These are phyloP conservation scores for Saturnispora sanitii DNA, from an alignment of 805 yeast species.

Conservation along the genomic window DNA sequence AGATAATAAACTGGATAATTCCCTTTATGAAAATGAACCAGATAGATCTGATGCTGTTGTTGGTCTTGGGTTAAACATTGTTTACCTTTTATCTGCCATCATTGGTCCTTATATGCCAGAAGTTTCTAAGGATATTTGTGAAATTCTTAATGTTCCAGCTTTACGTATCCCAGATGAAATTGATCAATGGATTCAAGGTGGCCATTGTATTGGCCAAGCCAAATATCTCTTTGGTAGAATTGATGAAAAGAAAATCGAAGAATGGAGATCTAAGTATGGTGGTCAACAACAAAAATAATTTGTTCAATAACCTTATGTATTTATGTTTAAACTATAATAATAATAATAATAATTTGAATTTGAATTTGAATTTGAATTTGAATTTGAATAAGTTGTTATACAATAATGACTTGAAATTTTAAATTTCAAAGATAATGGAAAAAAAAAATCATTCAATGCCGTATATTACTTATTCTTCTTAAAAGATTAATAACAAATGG, in stretches of 20 bases:
- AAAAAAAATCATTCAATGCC: not conserved
- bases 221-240: constrained; percentile 87
- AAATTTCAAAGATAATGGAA: too few species aligned
- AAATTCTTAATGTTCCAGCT: constrained; percentile 76
- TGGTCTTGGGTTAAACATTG: constrained; percentile 80
- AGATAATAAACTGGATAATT: constrained; percentile 90
- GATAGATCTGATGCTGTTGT: constrained; percentile 85
- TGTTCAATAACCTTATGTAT: not conserved
- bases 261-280: constrained; percentile 81
- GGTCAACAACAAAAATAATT: constrained; percentile 45
- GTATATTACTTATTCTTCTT: not conserved
- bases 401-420: too few species aligned
- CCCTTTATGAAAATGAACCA: constrained; percentile 65
- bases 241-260: constrained; percentile 78
- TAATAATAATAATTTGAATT: not conserved
- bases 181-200: constrained; percentile 56
- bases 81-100: constrained; percentile 76
- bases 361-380: not conserved
- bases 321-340: not conserved
- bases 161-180: constrained; percentile 71
- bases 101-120: constrained; percentile 88
- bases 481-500: not conserved
- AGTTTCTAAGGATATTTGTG: constrained; percentile 56
- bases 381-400: too few species aligned
- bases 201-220: constrained; percentile 85